These are phyloP conservation scores for Hippophae tibetana DNA, from an alignment of 306 rosid genomes.

Conservation along the genomic window DNA sequence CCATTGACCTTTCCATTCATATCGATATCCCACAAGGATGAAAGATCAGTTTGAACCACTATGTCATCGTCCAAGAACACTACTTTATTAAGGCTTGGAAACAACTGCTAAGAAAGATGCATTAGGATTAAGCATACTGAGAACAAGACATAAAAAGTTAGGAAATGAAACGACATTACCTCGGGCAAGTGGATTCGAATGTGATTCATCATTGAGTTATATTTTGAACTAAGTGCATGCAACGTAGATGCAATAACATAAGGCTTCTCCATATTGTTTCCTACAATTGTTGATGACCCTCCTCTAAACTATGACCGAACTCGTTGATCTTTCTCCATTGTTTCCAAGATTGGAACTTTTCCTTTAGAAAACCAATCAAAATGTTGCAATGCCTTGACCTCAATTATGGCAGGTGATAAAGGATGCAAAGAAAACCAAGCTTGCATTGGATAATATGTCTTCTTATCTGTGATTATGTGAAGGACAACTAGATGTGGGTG, in stretches of 20 bases:
- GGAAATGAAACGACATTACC: too few relatives aligned
- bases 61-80: slow-evolving; percentile 92
- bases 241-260: slow-evolving; percentile 72
- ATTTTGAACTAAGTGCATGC: slow-evolving; percentile 94
- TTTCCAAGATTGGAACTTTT: slow-evolving; percentile 90
- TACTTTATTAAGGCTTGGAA: slow-evolving; percentile 85
- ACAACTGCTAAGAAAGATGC: slow-evolving; percentile 42
- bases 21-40: slow-evolving; percentile 92
- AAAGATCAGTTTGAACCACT: slow-evolving; percentile 94
- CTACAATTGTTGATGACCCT: slow-evolving; percentile 86
- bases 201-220: slow-evolving; percentile 94
- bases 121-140: slow-evolving; percentile 17
- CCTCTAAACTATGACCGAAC: slow-evolving; percentile 82
- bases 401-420: slow-evolving; percentile 76
- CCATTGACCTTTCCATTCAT: slow-evolving; percentile 92
- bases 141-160: neutral
- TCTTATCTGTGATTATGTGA: slow-evolving; percentile 82
- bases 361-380: slow-evolving; percentile 94
- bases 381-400: slow-evolving; percentile 98
- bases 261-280: slow-evolving; percentile 72
- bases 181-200: slow-evolving; percentile 24
- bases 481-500: slow-evolving; percentile 58
- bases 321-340: slow-evolving; percentile 90
- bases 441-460: slow-evolving; percentile 95
- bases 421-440: slow-evolving; percentile 96